Conservation (phyloP, 192 early-diverging fungal genomes). For the Coemansia sp. region DNA sequence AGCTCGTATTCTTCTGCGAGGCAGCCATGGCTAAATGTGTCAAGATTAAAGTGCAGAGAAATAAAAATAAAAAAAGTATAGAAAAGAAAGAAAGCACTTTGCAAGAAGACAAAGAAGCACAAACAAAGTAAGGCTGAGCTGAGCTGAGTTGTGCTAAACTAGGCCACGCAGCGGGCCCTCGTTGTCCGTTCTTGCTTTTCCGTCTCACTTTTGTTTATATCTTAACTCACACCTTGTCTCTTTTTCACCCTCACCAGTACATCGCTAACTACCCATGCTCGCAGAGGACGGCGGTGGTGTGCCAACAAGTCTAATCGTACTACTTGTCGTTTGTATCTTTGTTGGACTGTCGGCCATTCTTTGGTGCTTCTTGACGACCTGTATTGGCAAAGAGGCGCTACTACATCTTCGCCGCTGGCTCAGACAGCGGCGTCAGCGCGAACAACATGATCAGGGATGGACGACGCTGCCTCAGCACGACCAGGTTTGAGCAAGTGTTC, state of each 20-base stretch:
- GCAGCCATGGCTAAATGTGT: slow-evolving; percentile 41
- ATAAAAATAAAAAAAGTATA: slow-evolving; percentile 5
- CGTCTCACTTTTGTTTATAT: neutral
- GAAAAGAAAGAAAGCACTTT: neutral
- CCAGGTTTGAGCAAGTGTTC: slow-evolving; percentile 9
- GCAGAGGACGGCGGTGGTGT: slow-evolving; percentile 7
- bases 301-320: slow-evolving; percentile 39
- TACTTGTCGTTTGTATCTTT: slow-evolving; percentile 45
- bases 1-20: slow-evolving; percentile 85
- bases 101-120: neutral
- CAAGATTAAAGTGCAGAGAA: neutral
- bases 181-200: neutral
- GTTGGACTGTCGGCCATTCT: slow-evolving; percentile 44
- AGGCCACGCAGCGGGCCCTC: neutral
- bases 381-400: slow-evolving; percentile 42
- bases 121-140: too few species aligned
- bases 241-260: neutral
- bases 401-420: slow-evolving; percentile 42
- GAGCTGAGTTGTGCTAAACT: too few species aligned
- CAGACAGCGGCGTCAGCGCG: slow-evolving; percentile 23
- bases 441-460: slow-evolving; percentile 18
- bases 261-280: neutral
- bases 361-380: slow-evolving; percentile 59
- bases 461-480: slow-evolving; percentile 25
- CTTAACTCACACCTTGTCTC: neutral